Evolutionary conservation across 805 yeast genomes (phyloP).

Genomic region (Ascoidea tarda): DNA sequence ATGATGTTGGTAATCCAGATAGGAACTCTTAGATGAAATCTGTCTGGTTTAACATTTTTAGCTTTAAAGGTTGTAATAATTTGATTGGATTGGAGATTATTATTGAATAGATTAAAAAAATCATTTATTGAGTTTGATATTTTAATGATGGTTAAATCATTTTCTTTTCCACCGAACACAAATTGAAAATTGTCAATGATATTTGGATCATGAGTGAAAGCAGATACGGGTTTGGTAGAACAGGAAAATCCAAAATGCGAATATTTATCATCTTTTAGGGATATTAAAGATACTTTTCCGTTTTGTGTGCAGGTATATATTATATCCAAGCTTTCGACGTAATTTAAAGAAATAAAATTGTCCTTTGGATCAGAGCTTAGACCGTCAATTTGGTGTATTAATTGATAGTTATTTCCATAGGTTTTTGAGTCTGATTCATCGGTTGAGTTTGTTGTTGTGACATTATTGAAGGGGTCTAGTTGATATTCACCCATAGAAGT

Average conservation of each 20-base stretch:
- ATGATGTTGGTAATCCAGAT: conserved; percentile 56
- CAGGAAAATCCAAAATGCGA: not conserved
- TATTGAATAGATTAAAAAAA: conserved; percentile 13
- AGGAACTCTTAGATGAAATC: conserved; percentile 68
- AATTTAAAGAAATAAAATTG: no score
- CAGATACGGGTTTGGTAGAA: not conserved
- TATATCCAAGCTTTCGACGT: no score
- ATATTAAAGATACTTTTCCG: not conserved
- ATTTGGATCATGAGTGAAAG: conserved; percentile 1
- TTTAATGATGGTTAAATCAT: conserved; percentile 41
- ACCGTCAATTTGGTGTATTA: no score
- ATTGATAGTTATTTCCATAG: no score
- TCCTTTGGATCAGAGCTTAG: not conserved
- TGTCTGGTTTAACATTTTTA: conserved; percentile 72
- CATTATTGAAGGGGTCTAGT: no score
- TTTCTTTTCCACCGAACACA: conserved; percentile 82
- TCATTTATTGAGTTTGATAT: conserved; percentile 16
- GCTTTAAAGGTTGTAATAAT: conserved; percentile 39
- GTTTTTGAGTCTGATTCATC: no score
- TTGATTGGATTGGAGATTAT: conserved; percentile 1
- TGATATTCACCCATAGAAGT: not conserved
- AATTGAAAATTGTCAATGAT: conserved; percentile 20
- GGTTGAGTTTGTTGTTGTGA: no score
- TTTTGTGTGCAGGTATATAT: not conserved
- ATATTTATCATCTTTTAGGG: not conserved